A percentile compares a stretch with the other conserved stretches of the same genome.
Evolutionary conservation across 768 basidiomycete genomes (phyloP).

Genomic region (Rhizopogon vulgaris): DNA sequence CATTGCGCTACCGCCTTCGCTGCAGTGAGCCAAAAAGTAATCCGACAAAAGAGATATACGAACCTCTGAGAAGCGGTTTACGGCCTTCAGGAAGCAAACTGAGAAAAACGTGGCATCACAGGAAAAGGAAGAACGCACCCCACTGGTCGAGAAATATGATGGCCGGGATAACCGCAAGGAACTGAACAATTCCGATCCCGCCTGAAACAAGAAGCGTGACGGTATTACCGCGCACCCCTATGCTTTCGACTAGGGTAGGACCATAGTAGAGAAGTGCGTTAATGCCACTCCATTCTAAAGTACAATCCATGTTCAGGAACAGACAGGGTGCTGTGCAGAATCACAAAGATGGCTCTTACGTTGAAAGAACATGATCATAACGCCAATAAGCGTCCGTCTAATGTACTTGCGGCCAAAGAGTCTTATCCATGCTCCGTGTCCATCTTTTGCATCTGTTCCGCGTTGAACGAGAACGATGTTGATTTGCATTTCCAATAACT

Average conservation of each 20-base stretch:
- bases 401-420: constrained; percentile 51
- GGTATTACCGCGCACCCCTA: constrained; percentile 57
- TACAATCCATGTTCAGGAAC: not conserved
- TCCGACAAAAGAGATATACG: not conserved
- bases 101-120: not conserved
- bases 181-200: constrained; percentile 74
- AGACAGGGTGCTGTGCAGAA: not conserved
- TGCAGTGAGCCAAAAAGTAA: not conserved
- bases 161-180: constrained; percentile 68
- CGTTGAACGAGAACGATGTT: constrained; percentile 50
- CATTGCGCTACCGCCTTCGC: constrained; percentile 45
- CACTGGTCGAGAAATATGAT: constrained; percentile 64
- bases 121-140: constrained; percentile 31
- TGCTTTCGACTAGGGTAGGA: constrained; percentile 57
- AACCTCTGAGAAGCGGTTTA: constrained; percentile 54
- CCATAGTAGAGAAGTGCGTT: constrained; percentile 83
- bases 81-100: constrained; percentile 37
- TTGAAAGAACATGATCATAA: constrained; percentile 79
- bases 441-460: constrained; percentile 17
- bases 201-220: constrained; percentile 66
- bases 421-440: constrained; percentile 45
- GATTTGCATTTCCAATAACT: constrained; percentile 72
- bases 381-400: constrained; percentile 60
- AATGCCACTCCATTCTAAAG: constrained; percentile 79
- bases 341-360: constrained; percentile 38